phyloP scores from a whole-genome alignment of 805 yeast genomes.

The Metschnikowia baotianmanensis region DNA sequence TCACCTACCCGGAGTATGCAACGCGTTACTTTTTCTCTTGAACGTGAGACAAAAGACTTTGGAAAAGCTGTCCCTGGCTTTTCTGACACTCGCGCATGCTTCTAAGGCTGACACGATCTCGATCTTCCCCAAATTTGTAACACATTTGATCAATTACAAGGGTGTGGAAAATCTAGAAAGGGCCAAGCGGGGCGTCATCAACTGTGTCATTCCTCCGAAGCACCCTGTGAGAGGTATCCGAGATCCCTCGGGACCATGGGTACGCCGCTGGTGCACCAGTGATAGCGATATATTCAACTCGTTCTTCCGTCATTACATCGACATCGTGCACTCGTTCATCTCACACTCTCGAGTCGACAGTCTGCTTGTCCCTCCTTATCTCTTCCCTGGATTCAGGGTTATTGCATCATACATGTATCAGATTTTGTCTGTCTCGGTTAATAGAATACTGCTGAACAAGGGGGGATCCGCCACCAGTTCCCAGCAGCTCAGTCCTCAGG shows the following conservation, averaged over 20 bases:
- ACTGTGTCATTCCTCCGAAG: slow-evolving; percentile 39
- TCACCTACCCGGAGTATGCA: slow-evolving; percentile 53
- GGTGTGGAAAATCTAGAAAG: slow-evolving; percentile 34
- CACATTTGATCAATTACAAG: slow-evolving; percentile 29
- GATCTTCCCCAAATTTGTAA: slow-evolving; percentile 30
- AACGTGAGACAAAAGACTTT: slow-evolving; percentile 51
- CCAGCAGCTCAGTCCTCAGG: background rate
- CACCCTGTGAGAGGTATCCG: slow-evolving; percentile 48
- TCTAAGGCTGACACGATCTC: slow-evolving; percentile 5
- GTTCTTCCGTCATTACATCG: slow-evolving; percentile 57
- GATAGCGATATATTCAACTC: slow-evolving; percentile 60
- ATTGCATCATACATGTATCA: slow-evolving; percentile 48
- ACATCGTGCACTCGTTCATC: slow-evolving; percentile 20
- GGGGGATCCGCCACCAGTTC: slow-evolving; percentile 4
- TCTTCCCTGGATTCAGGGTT: slow-evolving; percentile 42
- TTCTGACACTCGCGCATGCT: slow-evolving; percentile 1
- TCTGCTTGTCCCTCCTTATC: slow-evolving; percentile 6
- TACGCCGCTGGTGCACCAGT: slow-evolving; percentile 54
- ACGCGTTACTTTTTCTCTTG: slow-evolving; percentile 54
- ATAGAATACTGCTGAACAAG: slow-evolving; percentile 14
- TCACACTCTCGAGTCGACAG: background rate
- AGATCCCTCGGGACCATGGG: slow-evolving; percentile 64
- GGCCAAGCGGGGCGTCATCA: slow-evolving; percentile 27
- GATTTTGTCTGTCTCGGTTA: slow-evolving; percentile 33
- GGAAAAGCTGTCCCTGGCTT: slow-evolving; percentile 21